These are phyloP conservation scores for Phytophthora litchii DNA, from an alignment of 352 stramenopile genomes.

Conservation along the genomic window DNA sequence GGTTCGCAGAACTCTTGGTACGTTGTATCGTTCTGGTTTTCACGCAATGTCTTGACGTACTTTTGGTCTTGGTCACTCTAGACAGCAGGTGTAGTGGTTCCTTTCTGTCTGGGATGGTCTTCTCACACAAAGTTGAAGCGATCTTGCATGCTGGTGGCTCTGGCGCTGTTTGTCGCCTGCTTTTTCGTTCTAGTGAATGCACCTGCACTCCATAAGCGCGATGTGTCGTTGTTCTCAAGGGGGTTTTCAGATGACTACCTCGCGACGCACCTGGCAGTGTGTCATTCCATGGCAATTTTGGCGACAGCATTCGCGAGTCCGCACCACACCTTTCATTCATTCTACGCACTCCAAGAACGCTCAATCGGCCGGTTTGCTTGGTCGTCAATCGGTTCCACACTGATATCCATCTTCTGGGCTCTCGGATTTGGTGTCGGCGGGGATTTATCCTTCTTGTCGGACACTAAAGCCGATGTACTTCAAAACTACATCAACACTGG, in stretches of 20 bases:
- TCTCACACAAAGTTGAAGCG: conserved; percentile 41
- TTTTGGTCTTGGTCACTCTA: conserved; percentile 12
- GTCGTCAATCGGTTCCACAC: conserved; percentile 36
- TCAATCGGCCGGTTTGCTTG: conserved; percentile 43
- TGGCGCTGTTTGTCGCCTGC: conserved; percentile 34
- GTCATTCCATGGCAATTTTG: conserved; percentile 54
- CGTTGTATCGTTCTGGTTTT: conserved; percentile 3
- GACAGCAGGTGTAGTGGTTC: conserved; percentile 43
- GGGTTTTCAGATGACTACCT: conserved; percentile 52
- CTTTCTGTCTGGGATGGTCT: conserved; percentile 41
- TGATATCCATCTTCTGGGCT: conserved; percentile 40
- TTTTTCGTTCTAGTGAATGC: conserved; percentile 41
- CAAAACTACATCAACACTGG: conserved; percentile 48
- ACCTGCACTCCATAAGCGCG: conserved; percentile 30
- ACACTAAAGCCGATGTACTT: conserved; percentile 48
- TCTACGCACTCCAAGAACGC: conserved; percentile 44
- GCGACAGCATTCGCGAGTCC: conserved; percentile 46
- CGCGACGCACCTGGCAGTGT: conserved; percentile 52
- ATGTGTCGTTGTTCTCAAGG: conserved; percentile 29
- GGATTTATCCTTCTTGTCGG: conserved; percentile 56
- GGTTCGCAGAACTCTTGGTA: conserved; percentile 46
- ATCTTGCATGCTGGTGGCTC: conserved; percentile 25
- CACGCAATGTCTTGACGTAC: not conserved
- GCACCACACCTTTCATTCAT: conserved; percentile 64
- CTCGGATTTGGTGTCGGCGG: conserved; percentile 53